A percentile compares a stretch with the other conserved stretches of the same genome.
phyloP scores from a whole-genome alignment of 108 stramenopile species.

The Skeletonema grethae region DNA sequence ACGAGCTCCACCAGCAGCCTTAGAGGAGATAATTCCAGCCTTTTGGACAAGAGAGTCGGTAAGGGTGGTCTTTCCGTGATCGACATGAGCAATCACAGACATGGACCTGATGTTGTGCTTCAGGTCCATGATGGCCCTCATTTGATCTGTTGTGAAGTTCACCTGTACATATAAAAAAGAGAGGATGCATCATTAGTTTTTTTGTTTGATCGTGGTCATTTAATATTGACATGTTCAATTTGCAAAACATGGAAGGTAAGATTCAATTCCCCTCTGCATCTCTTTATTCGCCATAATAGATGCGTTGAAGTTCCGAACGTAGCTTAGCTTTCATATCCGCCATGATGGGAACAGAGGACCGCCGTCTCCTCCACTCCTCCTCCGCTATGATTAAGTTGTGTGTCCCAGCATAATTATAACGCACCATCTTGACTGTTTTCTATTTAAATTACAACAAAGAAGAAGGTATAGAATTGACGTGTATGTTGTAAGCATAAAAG shows the following conservation, averaged over 20 bases:
- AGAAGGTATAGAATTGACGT: not conserved
- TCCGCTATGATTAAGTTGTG: not conserved
- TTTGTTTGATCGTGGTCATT: not conserved
- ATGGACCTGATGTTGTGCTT: slow-evolving; percentile 99
- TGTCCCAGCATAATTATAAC: not conserved
- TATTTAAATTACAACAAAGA: slow-evolving; percentile 7
- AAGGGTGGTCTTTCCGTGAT: slow-evolving; percentile 99
- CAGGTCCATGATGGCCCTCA: slow-evolving; percentile 99
- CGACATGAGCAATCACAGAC: slow-evolving; percentile 99
- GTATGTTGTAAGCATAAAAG: not conserved
- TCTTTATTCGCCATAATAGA: not conserved
- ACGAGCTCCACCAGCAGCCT: slow-evolving; percentile 98
- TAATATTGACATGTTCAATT: not conserved
- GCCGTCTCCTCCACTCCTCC: not conserved
- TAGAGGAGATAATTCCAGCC: slow-evolving; percentile 99
- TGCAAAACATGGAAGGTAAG: not conserved
- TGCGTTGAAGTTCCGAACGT: not conserved
- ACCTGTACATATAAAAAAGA: slow-evolving; percentile 64
- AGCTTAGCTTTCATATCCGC: not conserved
- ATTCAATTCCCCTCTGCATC: not conserved
- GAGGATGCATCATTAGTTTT: not conserved
- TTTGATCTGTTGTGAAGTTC: slow-evolving; percentile 99
- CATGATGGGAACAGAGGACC: not conserved
- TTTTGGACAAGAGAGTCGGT: slow-evolving; percentile 99
- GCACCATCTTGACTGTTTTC: slow-evolving; percentile 9